Evolutionary conservation across 345 rosid species (phyloP).

Genomic region (Jatropha curcas): DNA sequence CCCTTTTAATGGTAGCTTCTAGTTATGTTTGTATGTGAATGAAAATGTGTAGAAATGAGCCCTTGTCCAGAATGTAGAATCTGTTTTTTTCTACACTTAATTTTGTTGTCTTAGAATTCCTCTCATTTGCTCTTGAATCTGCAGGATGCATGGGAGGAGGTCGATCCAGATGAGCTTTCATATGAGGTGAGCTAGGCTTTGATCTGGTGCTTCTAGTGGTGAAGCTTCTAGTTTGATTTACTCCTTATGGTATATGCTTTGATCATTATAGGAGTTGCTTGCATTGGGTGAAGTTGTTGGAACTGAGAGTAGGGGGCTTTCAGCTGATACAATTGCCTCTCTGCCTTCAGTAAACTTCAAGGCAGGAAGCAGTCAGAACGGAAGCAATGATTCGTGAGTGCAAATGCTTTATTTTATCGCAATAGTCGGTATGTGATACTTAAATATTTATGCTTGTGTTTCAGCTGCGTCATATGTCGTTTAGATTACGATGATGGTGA

Average conservation of each 20-base stretch:
- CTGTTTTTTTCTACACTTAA: not conserved
- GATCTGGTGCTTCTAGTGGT: slow-evolving; percentile 7
- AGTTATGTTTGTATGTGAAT: not conserved
- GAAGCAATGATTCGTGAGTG: slow-evolving; percentile 85
- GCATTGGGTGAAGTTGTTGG: slow-evolving; percentile 92
- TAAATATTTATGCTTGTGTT: slow-evolving; percentile 19
- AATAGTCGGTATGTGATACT: slow-evolving; percentile 3
- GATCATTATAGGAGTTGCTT: slow-evolving; percentile 67
- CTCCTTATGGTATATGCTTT: slow-evolving; percentile 9
- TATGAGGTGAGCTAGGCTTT: slow-evolving; percentile 61
- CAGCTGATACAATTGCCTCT: slow-evolving; percentile 73
- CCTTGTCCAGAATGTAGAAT: not conserved
- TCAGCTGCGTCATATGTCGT: slow-evolving; percentile 93
- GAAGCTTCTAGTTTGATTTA: not conserved
- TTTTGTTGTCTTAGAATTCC: not conserved
- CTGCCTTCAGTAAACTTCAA: slow-evolving; percentile 70
- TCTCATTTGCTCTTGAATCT: slow-evolving; percentile 23
- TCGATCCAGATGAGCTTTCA: slow-evolving; percentile 91
- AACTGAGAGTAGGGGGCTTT: slow-evolving; percentile 90
- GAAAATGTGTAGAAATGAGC: not conserved
- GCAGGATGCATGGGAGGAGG: slow-evolving; percentile 90
- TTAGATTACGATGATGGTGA: slow-evolving; percentile 88
- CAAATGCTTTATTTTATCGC: slow-evolving; percentile 18
- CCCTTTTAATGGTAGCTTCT: not conserved
- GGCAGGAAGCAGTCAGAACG: slow-evolving; percentile 73